Evolutionary conservation across 495 filamentous ascomycete genomes (phyloP).

Genomic region (Saxispiralis lemnorum): DNA sequence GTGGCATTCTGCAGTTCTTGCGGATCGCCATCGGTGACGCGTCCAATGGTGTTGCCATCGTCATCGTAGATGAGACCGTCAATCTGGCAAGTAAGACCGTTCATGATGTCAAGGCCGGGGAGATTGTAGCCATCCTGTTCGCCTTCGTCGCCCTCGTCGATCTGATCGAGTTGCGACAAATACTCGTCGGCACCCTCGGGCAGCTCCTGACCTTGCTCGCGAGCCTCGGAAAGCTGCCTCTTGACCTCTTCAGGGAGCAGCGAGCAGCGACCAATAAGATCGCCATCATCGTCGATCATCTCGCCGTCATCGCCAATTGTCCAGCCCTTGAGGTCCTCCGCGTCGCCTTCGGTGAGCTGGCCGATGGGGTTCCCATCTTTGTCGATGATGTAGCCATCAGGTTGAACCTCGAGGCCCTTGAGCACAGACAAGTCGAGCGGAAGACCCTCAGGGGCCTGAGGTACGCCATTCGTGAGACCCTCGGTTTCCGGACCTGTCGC

Average conservation of each 20-base stretch:
- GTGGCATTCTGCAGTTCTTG: slow-evolving; percentile 22
- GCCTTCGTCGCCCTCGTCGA: slow-evolving; percentile 12
- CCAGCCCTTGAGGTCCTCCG: slow-evolving; percentile 42
- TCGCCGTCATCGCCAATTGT: slow-evolving; percentile 43
- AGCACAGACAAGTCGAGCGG: slow-evolving; percentile 33
- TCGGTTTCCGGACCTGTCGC: slow-evolving; percentile 23
- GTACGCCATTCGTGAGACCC: slow-evolving; percentile 26
- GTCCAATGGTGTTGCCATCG: slow-evolving; percentile 27
- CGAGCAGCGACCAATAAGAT: slow-evolving; percentile 41
- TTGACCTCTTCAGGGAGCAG: slow-evolving; percentile 29
- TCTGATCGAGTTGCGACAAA: slow-evolving; percentile 7
- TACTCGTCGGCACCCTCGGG: slow-evolving; percentile 17
- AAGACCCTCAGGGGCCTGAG: slow-evolving; percentile 20
- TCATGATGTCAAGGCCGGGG: slow-evolving; percentile 23
- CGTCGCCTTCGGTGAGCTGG: slow-evolving; percentile 29
- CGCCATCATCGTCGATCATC: slow-evolving; percentile 47
- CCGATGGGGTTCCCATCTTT: slow-evolving; percentile 38
- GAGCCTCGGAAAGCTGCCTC: slow-evolving; percentile 21
- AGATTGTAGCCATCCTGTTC: slow-evolving; percentile 17
- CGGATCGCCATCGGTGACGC: slow-evolving; percentile 24
- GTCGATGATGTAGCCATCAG: slow-evolving; percentile 39
- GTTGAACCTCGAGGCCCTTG: slow-evolving; percentile 37
- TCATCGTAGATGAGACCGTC: slow-evolving; percentile 26
- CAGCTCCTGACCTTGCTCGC: slow-evolving; percentile 17
- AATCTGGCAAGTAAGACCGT: slow-evolving; percentile 22